Evolutionary conservation across 805 yeast genomes (phyloP), one percentile per base, ranked within the genome.

Genomic region (Nakazawaea peltata): DNA sequence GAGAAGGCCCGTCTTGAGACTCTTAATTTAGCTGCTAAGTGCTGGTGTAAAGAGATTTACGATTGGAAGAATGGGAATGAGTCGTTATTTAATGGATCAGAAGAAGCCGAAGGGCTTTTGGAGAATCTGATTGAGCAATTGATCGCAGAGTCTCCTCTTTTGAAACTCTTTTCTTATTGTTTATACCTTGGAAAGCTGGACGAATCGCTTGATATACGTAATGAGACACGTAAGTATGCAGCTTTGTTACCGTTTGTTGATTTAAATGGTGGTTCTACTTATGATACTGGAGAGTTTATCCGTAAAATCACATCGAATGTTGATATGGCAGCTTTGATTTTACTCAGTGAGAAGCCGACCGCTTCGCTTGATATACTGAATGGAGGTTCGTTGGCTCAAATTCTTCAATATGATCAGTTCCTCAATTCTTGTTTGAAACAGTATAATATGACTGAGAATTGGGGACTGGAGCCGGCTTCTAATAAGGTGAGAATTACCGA

Each of bases 121-220:
- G 37, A 34, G 6, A 25, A 11, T 5, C 31, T 29, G 24, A 14
- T 18, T 26, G 33, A 33, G 15, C 44, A 37, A 12, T 33, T 37
- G 19, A 40, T 50, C 18, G 27, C 35, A 9, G 28, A 39, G 1
- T 49, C 48, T 29, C 40, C 14, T 4, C 19, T 37, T 8, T 59
- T 62, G 29, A 66, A 71, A 41, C 59, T 85, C 64, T 86, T 79
- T 52, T 65, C 71, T 16, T 67, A 77, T 45, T 70, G 73, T 1
- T 54, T 85, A 28, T 73, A 76, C 15, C 59, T 85, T 32, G 72
- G 83, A 10, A 75, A 78, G 43, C 83, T 77, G 51, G 99, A 92
- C 53, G 63, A 68, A 5, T 70, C 74, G 3, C 74, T 75, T 46
- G 95, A 85, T 50, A 71, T 84, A 1, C 68, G 97, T 41, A 97